phyloP scores from a whole-genome alignment of 352 stramenopile genomes.

The Globisporangium spiculum region DNA sequence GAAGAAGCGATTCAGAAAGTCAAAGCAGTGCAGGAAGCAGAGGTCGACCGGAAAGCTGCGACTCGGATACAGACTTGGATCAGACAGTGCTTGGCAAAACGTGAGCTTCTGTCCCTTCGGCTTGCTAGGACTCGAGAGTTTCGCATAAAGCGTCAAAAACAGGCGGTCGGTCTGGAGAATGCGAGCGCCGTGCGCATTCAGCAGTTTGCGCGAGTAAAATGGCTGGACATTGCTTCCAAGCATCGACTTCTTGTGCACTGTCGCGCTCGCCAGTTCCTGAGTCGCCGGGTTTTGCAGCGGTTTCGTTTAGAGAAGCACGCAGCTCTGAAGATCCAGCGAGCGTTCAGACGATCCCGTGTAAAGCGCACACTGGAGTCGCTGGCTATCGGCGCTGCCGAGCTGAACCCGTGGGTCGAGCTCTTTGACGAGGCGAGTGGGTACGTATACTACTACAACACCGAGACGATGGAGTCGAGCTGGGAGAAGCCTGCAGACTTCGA shows the following conservation, averaged over 20 bases:
- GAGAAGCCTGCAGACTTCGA: conserved; percentile 17
- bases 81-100: conserved; percentile 22
- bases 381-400: conserved; percentile 24
- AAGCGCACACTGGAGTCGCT: conserved; percentile 38
- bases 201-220: conserved; percentile 27
- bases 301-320: conserved; percentile 28
- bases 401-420: conserved; percentile 56
- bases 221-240: conserved; percentile 12
- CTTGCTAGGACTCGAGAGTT: conserved; percentile 18
- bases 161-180: conserved; percentile 19
- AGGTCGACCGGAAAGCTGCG: conserved; percentile 23
- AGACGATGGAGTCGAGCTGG: conserved; percentile 53
- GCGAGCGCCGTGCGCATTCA: conserved; percentile 38
- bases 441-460: conserved; percentile 68
- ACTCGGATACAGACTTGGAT: conserved; percentile 31
- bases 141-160: conserved; percentile 16
- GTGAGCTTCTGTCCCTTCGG: conserved; percentile 19
- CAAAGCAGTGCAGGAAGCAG: conserved; percentile 20
- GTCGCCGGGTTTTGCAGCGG: conserved; percentile 21
- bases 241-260: conserved; percentile 32
- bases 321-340: conserved; percentile 43
- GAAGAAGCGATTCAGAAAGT: conserved; percentile 7
- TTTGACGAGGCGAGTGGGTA: conserved; percentile 63
- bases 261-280: conserved; percentile 38
- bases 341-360: conserved; percentile 46